A percentile compares a stretch with the other conserved stretches of the same genome.
These are phyloP conservation scores for Mycena polygramma DNA, from an alignment of 768 basidiomycete species.

Conservation along the genomic window DNA sequence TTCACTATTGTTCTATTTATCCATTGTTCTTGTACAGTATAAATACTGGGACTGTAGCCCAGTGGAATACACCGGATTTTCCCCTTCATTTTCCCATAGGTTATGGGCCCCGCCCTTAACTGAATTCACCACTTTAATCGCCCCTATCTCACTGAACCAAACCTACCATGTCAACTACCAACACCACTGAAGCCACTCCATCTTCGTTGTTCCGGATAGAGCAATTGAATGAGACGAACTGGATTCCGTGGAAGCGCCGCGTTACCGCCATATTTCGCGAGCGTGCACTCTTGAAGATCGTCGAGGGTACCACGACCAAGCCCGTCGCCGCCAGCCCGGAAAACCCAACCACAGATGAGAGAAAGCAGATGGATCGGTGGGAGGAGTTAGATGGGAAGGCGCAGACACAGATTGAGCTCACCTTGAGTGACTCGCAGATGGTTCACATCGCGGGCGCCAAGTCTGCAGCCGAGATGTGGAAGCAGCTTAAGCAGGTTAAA, in stretches of 20 bases:
- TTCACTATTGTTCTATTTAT: no score
- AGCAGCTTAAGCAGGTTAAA: constrained; percentile 24
- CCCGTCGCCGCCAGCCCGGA: neutral
- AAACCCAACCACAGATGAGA: neutral
- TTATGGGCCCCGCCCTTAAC: no score
- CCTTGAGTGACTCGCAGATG: constrained; percentile 26
- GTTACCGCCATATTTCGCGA: constrained; percentile 11
- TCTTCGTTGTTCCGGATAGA: constrained; percentile 28
- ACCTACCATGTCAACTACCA: constrained; percentile 8
- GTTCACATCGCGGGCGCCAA: constrained; percentile 25
- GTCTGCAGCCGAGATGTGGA: constrained; percentile 29
- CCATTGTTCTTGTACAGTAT: no score
- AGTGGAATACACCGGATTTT: no score
- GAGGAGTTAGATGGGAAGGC: constrained; percentile 18
- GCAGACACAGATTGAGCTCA: constrained; percentile 23
- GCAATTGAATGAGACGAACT: constrained; percentile 22
- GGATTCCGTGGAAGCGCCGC: constrained; percentile 23
- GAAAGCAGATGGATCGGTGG: constrained; percentile 2
- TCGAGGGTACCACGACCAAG: neutral
- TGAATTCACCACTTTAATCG: constrained; percentile 2
- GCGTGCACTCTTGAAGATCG: neutral
- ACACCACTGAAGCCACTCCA: constrained; percentile 1
- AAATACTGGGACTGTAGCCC: no score
- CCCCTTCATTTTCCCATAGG: no score
- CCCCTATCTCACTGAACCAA: neutral